phyloP scores from a whole-genome alignment of 345 rosid species.

The Mercurialis annua region DNA sequence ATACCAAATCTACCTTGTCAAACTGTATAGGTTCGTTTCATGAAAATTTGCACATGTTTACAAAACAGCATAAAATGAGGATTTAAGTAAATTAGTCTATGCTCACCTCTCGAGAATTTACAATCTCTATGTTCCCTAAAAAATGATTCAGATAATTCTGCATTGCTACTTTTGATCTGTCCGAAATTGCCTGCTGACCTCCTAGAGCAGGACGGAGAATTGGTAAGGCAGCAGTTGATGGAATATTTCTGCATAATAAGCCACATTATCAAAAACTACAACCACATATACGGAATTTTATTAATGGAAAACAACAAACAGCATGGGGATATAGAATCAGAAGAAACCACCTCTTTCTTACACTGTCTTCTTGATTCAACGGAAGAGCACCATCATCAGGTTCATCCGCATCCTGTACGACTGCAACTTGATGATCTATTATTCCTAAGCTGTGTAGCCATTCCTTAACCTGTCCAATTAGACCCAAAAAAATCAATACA shows the following conservation, averaged over 20 bases:
- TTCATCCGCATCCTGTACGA: constrained; percentile 82
- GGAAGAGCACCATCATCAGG: constrained; percentile 90
- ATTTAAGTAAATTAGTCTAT: neutral
- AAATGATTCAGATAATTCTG: constrained; percentile 85
- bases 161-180: constrained; percentile 77
- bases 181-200: constrained; percentile 58
- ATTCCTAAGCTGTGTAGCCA: constrained; percentile 90
- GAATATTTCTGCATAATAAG: constrained; percentile 52
- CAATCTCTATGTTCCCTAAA: constrained; percentile 79
- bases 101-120: constrained; percentile 79
- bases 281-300: neutral
- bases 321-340: neutral
- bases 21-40: neutral
- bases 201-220: constrained; percentile 71
- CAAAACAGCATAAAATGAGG: no score
- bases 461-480: constrained; percentile 61
- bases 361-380: constrained; percentile 54
- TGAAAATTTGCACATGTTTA: neutral
- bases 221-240: constrained; percentile 72
- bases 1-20: neutral
- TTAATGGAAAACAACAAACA: neutral
- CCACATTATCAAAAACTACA: constrained; percentile 3
- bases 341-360: constrained; percentile 56
- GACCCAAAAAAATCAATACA: neutral
- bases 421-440: constrained; percentile 59